A percentile compares a stretch with the other conserved stretches of the same genome.
These are phyloP conservation scores for Carex cristatella DNA, from an alignment of 176 grass and related monocot genomes.

Conservation along the genomic window DNA sequence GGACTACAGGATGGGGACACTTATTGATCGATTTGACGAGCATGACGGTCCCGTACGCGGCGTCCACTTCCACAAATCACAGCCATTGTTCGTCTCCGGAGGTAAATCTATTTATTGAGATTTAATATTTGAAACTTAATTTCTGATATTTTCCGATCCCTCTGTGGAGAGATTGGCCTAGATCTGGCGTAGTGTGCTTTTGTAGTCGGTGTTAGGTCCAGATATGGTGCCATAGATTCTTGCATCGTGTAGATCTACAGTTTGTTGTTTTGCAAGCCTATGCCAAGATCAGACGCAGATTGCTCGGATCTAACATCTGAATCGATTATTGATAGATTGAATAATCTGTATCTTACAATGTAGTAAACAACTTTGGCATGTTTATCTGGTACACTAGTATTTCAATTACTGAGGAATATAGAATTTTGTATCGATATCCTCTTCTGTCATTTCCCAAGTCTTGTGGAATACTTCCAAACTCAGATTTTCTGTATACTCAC, in stretches of 20 bases:
- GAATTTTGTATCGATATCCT: neutral
- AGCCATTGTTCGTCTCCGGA: slow-evolving; percentile 98
- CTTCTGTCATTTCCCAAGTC: neutral
- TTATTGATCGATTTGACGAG: slow-evolving; percentile 92
- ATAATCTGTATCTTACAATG: neutral
- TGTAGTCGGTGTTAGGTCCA: slow-evolving; percentile 7
- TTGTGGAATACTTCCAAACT: neutral
- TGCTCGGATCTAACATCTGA: slow-evolving; percentile 16
- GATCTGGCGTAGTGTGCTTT: slow-evolving; percentile 5
- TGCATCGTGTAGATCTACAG: slow-evolving; percentile 13
- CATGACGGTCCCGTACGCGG: slow-evolving; percentile 83
- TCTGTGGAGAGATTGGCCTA: neutral
- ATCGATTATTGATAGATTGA: neutral
- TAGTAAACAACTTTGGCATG: neutral
- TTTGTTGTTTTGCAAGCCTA: neutral
- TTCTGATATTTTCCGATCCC: neutral
- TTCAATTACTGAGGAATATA: neutral
- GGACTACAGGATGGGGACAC: slow-evolving; percentile 93
- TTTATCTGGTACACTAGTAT: neutral
- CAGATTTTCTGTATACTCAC: neutral
- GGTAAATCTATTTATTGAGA: slow-evolving; percentile 34
- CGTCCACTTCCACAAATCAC: slow-evolving; percentile 89
- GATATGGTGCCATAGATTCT: neutral
- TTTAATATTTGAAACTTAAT: neutral
- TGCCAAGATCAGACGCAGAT: neutral